phyloP scores from a whole-genome alignment of 768 basidiomycete genomes.

The Boletus insuetus region DNA sequence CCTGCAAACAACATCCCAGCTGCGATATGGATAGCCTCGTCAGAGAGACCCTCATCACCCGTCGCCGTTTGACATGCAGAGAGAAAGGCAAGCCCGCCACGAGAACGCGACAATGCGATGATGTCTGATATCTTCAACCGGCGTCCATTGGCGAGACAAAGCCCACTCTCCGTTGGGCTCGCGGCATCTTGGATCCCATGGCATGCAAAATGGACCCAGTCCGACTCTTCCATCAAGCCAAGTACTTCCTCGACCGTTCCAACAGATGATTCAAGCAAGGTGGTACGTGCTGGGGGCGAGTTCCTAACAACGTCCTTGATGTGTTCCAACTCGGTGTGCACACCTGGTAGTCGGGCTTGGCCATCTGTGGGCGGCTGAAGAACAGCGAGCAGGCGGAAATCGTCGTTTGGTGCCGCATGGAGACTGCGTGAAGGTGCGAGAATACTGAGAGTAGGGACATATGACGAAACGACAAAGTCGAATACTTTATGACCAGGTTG shows the following conservation, averaged over 20 bases:
- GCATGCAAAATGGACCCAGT: too few relatives aligned
- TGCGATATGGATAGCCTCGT: background rate
- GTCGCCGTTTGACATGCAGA: too few relatives aligned
- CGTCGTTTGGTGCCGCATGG: rapidly evolving
- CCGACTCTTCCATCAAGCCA: too few relatives aligned
- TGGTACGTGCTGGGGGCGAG: too few relatives aligned
- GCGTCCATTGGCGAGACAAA: background rate
- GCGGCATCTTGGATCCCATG: too few relatives aligned
- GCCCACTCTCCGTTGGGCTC: too few relatives aligned
- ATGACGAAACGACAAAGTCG: too few relatives aligned
- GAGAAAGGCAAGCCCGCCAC: background rate
- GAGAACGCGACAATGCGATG: background rate
- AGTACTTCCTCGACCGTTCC: too few relatives aligned
- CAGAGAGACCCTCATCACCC: background rate
- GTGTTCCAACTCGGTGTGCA: background rate
- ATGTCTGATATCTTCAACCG: background rate
- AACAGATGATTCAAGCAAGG: rapidly evolving
- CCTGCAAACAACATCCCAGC: constrained; percentile 33
- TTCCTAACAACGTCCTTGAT: background rate
- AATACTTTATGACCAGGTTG: too few relatives aligned
- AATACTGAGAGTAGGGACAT: too few relatives aligned
- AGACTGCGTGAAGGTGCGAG: too few relatives aligned
- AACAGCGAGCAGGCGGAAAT: too few relatives aligned
- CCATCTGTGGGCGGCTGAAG: background rate
- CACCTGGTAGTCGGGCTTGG: background rate